These are phyloP conservation scores for Ceratonia siliqua DNA, from an alignment of 306 rosid species.

Conservation along the genomic window DNA sequence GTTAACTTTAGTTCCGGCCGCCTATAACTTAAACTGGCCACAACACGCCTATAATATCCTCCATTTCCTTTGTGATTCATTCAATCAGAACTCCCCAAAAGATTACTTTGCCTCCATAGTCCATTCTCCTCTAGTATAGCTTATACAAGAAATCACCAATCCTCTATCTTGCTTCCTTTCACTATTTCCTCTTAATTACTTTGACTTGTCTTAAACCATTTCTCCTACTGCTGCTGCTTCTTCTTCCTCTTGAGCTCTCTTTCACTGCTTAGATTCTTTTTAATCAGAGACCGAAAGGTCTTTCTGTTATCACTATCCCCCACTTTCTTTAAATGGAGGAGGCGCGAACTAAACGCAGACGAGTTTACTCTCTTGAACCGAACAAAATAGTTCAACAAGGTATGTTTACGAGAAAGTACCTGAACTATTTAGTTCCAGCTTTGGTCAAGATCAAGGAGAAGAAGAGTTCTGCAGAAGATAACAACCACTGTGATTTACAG, in stretches of 20 bases:
- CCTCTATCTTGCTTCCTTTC: conserved; percentile 25
- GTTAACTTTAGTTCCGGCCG: conserved; percentile 22
- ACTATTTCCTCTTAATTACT: background rate
- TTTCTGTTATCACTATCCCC: background rate
- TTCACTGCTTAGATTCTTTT: background rate
- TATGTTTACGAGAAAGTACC: conserved; percentile 54
- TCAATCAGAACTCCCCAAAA: conserved; percentile 26
- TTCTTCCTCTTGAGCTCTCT: background rate
- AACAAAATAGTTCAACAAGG: conserved; percentile 39
- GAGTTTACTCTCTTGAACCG: conserved; percentile 53
- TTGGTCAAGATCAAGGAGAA: conserved; percentile 50
- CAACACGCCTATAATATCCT: conserved; percentile 28
- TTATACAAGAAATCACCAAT: conserved; percentile 12
- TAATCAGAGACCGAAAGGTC: background rate
- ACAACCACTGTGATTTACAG: no score
- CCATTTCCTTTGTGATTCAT: conserved; percentile 22
- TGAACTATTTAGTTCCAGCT: conserved; percentile 53
- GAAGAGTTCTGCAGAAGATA: background rate
- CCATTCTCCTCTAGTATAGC: conserved; percentile 16
- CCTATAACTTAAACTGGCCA: conserved; percentile 36
- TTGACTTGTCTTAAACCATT: background rate
- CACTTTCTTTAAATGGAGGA: conserved; percentile 37
- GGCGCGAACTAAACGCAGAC: conserved; percentile 46
- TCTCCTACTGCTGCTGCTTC: conserved; percentile 16
- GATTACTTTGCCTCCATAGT: conserved; percentile 41